These are phyloP conservation scores for Metarhizium album DNA, from an alignment of 2,329 filamentous ascomycete genomes.

Conservation along the genomic window DNA sequence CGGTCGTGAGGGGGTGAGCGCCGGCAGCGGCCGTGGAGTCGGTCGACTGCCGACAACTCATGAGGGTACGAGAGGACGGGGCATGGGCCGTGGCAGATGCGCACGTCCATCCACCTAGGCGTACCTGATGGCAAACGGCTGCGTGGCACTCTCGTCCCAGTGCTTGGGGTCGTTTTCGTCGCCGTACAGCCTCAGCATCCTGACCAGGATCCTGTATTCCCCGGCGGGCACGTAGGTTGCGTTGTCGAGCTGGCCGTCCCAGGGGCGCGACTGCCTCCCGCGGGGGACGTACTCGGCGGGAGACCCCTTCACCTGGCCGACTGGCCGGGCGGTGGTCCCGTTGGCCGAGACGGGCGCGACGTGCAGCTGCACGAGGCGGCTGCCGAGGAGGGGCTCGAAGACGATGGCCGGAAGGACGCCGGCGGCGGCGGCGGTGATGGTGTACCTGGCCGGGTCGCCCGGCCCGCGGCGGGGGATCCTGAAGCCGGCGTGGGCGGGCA, in stretches of 20 bases:
- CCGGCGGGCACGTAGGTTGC: slow-evolving; percentile 31
- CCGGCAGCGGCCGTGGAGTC: too few relatives aligned
- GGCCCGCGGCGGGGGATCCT: background rate
- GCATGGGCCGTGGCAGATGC: too few relatives aligned
- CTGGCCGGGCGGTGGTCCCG: slow-evolving; percentile 17
- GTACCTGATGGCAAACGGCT: slow-evolving; percentile 3
- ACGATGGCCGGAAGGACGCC: slow-evolving; percentile 20
- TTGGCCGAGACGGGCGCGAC: slow-evolving; percentile 8
- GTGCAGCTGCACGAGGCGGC: slow-evolving; percentile 9
- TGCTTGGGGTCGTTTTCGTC: slow-evolving; percentile 6
- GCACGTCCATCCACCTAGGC: background rate
- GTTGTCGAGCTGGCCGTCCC: slow-evolving; percentile 30
- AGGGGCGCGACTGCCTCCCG: slow-evolving; percentile 14
- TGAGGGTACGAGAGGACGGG: too few relatives aligned
- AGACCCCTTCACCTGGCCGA: slow-evolving; percentile 24
- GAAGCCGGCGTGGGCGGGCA: slow-evolving; percentile 14
- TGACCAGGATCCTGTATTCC: slow-evolving; percentile 19
- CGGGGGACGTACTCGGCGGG: slow-evolving; percentile 19
- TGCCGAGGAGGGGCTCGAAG: slow-evolving; percentile 9
- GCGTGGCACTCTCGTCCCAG: slow-evolving; percentile 10
- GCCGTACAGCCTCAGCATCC: slow-evolving; percentile 9
- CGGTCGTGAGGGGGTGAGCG: too few relatives aligned
- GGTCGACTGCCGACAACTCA: too few relatives aligned
- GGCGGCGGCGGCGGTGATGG: too few relatives aligned
- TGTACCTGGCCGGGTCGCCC: slow-evolving; percentile 17